These are phyloP conservation scores for Pseudocercospora cruenta DNA, from an alignment of 2,329 filamentous ascomycete genomes.

Conservation along the genomic window DNA sequence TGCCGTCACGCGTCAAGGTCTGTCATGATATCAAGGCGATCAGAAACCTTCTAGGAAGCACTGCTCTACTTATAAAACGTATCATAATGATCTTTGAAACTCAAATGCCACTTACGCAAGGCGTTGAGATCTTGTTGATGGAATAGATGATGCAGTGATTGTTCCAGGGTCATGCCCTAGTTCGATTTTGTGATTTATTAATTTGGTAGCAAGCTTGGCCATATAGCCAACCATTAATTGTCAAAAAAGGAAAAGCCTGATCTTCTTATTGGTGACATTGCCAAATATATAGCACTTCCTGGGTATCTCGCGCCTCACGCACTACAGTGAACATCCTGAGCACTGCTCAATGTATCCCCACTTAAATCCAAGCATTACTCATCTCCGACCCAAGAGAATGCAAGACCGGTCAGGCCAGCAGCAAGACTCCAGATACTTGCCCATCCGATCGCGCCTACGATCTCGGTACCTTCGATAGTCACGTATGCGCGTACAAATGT, in stretches of 20 bases:
- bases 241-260: neutral
- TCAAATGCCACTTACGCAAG: no score
- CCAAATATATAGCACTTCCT: neutral
- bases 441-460: constrained; percentile 71
- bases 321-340: constrained; percentile 1
- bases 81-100: no score
- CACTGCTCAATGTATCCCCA: neutral
- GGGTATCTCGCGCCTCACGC: constrained; percentile 2
- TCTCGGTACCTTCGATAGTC: constrained; percentile 71
- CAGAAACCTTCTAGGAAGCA: no score
- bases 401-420: constrained; percentile 62
- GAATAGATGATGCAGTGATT: no score
- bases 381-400: constrained; percentile 56
- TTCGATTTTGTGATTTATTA: no score
- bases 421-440: constrained; percentile 74
- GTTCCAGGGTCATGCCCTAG: no score
- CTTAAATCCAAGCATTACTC: constrained; percentile 20
- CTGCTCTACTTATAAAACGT: no score
- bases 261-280: neutral
- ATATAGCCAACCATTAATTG: neutral
- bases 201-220: no score
- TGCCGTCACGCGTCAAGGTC: no score
- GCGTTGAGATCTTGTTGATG: no score
- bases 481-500: constrained; percentile 67
- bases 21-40: no score